Conservation (phyloP, 108 stramenopile species). For the Nitzschia sp. region DNA sequence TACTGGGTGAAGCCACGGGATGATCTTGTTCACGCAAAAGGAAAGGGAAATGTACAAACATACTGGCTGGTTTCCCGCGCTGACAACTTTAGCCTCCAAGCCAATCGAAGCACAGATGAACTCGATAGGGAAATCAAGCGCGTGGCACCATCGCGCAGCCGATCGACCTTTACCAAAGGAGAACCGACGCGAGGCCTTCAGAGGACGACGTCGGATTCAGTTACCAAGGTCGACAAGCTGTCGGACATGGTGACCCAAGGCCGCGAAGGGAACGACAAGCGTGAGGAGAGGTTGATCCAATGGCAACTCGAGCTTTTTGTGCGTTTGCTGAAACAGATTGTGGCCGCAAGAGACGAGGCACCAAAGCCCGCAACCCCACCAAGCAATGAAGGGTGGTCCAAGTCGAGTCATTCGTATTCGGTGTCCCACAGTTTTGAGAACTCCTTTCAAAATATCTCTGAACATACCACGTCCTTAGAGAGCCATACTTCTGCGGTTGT, state of each 20-base stretch:
- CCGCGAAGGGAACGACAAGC: conserved; percentile 3
- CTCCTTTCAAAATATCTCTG: not conserved
- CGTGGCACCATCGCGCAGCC: not conserved
- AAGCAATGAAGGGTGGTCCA: not conserved
- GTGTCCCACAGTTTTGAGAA: not conserved
- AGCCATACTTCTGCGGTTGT: not conserved
- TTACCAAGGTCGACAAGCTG: not conserved
- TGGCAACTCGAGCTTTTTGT: conserved; percentile 27
- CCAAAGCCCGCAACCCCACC: not conserved
- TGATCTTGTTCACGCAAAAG: conserved; percentile 37
- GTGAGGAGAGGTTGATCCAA: conserved; percentile 26
- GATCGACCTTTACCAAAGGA: not conserved
- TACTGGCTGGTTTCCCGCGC: conserved; percentile 29
- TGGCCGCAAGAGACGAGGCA: conserved; percentile 5
- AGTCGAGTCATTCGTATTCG: not conserved
- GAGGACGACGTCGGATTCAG: conserved; percentile 13
- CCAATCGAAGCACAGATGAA: conserved; percentile 9
- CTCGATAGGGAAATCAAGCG: conserved; percentile 4
- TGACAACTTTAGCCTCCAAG: not conserved
- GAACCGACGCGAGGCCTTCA: conserved; percentile 3
- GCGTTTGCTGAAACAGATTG: conserved; percentile 19
- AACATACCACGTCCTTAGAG: not conserved
- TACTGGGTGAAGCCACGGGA: conserved; percentile 21
- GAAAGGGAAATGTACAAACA: conserved; percentile 44
- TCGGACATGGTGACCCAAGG: conserved; percentile 9